A percentile compares a stretch with the other conserved stretches of the same genome.
Evolutionary conservation across 78 protist genomes (phyloP).

Genomic region (Guillardia theta): DNA sequence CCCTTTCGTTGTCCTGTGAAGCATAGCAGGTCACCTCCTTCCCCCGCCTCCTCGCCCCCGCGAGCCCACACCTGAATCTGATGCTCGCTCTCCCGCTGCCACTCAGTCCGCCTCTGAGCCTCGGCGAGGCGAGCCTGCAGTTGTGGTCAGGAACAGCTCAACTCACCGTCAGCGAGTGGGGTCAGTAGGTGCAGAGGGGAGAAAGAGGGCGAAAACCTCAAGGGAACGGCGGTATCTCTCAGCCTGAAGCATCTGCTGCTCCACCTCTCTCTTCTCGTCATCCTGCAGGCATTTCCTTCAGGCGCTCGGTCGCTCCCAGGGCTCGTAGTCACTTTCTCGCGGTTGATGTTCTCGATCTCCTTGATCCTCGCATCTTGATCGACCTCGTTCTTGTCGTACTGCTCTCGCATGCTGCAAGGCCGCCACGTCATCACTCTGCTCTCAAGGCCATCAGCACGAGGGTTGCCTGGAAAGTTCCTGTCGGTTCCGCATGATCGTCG

Average conservation of each 20-base stretch:
- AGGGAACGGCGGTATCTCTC: neutral
- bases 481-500: neutral
- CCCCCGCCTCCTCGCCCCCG: neutral
- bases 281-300: neutral
- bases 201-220: too few species aligned
- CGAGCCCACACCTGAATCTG: neutral
- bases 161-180: too few species aligned
- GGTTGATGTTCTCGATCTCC: neutral
- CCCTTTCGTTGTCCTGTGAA: neutral
- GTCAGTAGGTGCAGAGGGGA: too few species aligned
- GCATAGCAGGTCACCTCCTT: neutral
- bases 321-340: neutral
- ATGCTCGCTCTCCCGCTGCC: conserved; percentile 12
- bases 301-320: neutral
- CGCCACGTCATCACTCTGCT: neutral
- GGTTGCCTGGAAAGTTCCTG: too few species aligned
- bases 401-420: neutral
- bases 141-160: too few species aligned
- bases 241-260: neutral
- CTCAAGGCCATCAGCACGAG: neutral
- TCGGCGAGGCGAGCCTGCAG: neutral
- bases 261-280: neutral
- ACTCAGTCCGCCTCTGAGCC: conserved; percentile 19
- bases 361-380: neutral
- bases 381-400: neutral